A percentile compares a stretch with the other conserved stretches of the same genome.
Evolutionary conservation across 345 rosid genomes (phyloP).

Genomic region (Heritiera littoralis): DNA sequence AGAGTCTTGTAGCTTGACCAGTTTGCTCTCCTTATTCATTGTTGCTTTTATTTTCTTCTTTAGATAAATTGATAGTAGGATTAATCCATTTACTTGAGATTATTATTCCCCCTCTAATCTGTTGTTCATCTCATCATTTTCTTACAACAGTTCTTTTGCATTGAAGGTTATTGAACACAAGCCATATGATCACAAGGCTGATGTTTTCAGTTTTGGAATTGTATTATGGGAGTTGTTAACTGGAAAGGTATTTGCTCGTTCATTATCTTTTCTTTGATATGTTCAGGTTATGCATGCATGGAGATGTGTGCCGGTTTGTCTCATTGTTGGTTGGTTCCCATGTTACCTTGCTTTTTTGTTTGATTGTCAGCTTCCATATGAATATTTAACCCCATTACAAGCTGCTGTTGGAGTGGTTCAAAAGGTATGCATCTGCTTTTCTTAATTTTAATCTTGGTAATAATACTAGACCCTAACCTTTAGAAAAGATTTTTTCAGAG

Average conservation of each 20-base stretch:
- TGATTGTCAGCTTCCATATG: constrained; percentile 83
- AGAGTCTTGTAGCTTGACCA: constrained; percentile 10
- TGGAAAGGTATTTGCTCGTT: constrained; percentile 64
- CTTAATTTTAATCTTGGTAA: neutral
- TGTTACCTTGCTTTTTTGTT: constrained; percentile 23
- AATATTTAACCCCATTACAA: constrained; percentile 88
- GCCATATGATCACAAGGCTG: constrained; percentile 98
- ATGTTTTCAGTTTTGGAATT: constrained; percentile 85
- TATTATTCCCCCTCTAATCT: neutral
- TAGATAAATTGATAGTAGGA: neutral
- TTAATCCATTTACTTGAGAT: neutral
- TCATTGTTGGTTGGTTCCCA: neutral
- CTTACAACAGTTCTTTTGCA: constrained; percentile 41
- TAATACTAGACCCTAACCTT: too few species aligned
- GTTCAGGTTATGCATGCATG: neutral
- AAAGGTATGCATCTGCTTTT: constrained; percentile 53
- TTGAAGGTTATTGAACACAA: constrained; percentile 90
- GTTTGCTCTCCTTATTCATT: neutral
- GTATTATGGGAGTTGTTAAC: constrained; percentile 94
- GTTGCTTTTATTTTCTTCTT: constrained; percentile 7
- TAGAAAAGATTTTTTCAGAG: neutral
- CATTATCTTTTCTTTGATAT: neutral
- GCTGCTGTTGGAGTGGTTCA: constrained; percentile 99
- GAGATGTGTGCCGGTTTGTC: neutral
- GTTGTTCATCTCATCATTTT: constrained; percentile 18